These are phyloP conservation scores for Halophytophthora batemanensis DNA, from an alignment of 352 stramenopile species.

Conservation along the genomic window DNA sequence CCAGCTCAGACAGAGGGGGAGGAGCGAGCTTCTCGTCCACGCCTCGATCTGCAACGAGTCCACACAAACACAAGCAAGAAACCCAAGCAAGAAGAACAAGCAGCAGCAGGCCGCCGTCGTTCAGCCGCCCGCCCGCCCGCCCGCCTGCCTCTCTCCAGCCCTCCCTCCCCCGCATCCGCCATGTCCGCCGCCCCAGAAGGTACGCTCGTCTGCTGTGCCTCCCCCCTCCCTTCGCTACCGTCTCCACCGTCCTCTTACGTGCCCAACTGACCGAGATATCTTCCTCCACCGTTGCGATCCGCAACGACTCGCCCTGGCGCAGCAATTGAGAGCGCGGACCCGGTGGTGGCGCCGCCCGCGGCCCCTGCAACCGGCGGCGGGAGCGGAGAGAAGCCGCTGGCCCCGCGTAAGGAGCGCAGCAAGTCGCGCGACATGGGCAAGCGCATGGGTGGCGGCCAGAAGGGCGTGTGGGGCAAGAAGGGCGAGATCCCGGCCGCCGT, in stretches of 20 bases:
- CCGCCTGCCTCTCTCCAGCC: too few relatives aligned
- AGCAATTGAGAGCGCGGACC: conserved; percentile 17
- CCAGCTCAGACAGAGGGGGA: too few relatives aligned
- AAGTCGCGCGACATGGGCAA: conserved; percentile 85
- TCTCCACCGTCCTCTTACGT: too few relatives aligned
- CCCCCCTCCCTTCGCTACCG: too few relatives aligned
- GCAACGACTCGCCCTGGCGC: conserved; percentile 4
- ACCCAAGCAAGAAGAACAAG: too few relatives aligned
- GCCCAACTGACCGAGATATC: not conserved
- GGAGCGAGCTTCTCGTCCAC: too few relatives aligned
- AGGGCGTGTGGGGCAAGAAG: conserved; percentile 76
- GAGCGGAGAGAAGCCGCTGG: conserved; percentile 50
- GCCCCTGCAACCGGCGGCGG: conserved; percentile 16
- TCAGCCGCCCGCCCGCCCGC: too few relatives aligned
- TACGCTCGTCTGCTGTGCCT: not conserved
- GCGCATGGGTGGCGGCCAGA: conserved; percentile 86
- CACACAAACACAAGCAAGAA: too few relatives aligned
- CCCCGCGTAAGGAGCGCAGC: conserved; percentile 72
- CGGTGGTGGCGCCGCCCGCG: conserved; percentile 15
- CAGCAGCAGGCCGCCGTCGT: too few relatives aligned
- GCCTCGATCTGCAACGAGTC: too few relatives aligned
- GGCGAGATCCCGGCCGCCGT: conserved; percentile 70
- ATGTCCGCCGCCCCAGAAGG: conserved; percentile 32
- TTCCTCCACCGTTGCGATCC: not conserved
- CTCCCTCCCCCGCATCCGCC: conserved; percentile 1